phyloP scores from a whole-genome alignment of 73 alveolate genomes.

The Breviolum minutum region DNA sequence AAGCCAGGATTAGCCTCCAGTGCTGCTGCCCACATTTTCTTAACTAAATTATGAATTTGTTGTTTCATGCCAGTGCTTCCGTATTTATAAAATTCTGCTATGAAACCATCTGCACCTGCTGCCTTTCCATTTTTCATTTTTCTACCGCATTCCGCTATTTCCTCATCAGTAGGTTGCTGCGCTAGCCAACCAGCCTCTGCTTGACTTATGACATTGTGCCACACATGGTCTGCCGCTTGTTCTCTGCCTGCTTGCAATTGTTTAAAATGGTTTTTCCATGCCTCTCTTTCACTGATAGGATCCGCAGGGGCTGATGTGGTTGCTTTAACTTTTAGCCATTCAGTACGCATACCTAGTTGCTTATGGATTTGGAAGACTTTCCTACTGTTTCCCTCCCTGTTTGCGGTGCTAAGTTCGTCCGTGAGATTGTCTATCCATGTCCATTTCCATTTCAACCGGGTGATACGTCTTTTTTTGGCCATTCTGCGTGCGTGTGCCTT shows the following conservation, averaged over 20 bases:
- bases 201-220: neutral
- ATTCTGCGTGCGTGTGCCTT: neutral
- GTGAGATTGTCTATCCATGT: conserved; percentile 25
- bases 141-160: neutral
- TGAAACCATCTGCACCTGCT: conserved; percentile 35
- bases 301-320: neutral
- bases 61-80: neutral
- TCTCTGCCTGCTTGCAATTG: neutral
- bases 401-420: neutral
- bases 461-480: neutral
- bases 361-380: neutral
- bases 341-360: neutral
- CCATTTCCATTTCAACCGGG: conserved; percentile 28
- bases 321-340: neutral
- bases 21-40: neutral
- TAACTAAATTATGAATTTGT: neutral
- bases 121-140: conserved; percentile 37
- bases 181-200: neutral
- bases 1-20: neutral
- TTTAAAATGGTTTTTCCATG: conserved; percentile 38
- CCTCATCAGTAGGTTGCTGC: neutral
- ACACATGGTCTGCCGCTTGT: neutral
- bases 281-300: conserved; percentile 26
- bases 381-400: neutral
- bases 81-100: conserved; percentile 29